Base-by-base conservation (phyloP, 257 asterid genomes). In the Solanum commersonii region DNA sequence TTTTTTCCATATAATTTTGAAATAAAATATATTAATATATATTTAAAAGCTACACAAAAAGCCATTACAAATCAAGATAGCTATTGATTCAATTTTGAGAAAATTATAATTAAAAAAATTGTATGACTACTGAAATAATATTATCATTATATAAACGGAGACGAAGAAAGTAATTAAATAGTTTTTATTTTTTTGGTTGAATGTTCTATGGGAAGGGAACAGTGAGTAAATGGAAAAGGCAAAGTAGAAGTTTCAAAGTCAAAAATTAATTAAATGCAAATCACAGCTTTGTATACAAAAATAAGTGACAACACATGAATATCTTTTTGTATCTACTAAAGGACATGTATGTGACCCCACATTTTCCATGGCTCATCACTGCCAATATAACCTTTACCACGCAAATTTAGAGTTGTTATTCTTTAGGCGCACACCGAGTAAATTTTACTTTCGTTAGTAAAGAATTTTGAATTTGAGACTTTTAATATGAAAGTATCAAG, bases 391-490 rank as follows among this genome's bases (percentile, higher is more conserved):
- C n/a, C 4, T 6, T 18, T 52, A 13, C 52, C 49, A 42, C 1
- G 0, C 3, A 49, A 16, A 52, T 16, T 52, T 16, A 3, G 1
- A 0, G 23, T 0, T 0, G 1, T 6, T 52, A 52, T 2, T 52
- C 4, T 52, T 5, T 6, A 6, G 23, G 0, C 3, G 4, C 8
- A 1, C 0, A 2, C 0, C 2, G 59, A 15, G 0, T 49, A 15
- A 49, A 49, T 15, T 15, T 49, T 14, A 0, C 0, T 5, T 49
- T 15, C 3, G 3, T 6, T 49, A 49, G 22, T 0, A 52, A 16
- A 0, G 0, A 16, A 0, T 52, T 52, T 16, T 1, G 3, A 2
- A 2, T 0, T 16, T 52, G 0, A 16, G 1, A 52, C 0, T 0
- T 52, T 0, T 1, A 16, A 52, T 2, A 49, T 49, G 1, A 16